Conservation (phyloP, 2,329 filamentous ascomycete genomes). For the Scleromitrula shiraiana region DNA sequence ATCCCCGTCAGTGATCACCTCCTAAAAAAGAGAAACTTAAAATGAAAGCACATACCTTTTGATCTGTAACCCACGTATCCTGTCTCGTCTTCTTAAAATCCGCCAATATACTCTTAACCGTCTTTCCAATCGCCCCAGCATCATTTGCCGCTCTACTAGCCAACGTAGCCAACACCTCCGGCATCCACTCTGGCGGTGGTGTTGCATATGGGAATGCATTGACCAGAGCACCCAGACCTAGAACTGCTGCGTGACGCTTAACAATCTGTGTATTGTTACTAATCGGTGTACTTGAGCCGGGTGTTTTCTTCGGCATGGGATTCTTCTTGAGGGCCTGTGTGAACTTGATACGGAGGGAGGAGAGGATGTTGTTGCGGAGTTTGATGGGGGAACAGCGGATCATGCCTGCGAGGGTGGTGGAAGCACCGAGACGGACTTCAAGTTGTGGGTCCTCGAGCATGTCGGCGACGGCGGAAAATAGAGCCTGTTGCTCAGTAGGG, state of each 20-base stretch:
- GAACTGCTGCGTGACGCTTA: constrained; percentile 77
- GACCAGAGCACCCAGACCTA: constrained; percentile 83
- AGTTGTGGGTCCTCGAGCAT: constrained; percentile 91
- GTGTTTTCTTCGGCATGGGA: constrained; percentile 70
- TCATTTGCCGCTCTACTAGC: constrained; percentile 82
- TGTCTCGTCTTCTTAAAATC: constrained; percentile 99
- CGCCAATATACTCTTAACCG: constrained; percentile 85
- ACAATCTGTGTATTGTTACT: constrained; percentile 72
- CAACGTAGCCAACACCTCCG: constrained; percentile 78
- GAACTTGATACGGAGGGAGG: constrained; percentile 70
- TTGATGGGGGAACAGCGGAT: constrained; percentile 83
- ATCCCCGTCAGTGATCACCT: no score
- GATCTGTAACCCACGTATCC: constrained; percentile 96
- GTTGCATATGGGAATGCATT: constrained; percentile 95
- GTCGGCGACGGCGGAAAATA: constrained; percentile 88
- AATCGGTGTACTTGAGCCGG: constrained; percentile 60
- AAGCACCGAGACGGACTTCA: constrained; percentile 89
- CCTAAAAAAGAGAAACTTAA: no score
- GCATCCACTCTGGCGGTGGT: constrained; percentile 89
- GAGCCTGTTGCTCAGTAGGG: constrained; percentile 61
- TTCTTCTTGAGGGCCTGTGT: constrained; percentile 70
- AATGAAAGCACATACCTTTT: constrained; percentile 64
- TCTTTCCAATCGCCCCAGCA: constrained; percentile 86
- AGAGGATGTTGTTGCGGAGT: constrained; percentile 72
- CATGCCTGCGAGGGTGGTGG: constrained; percentile 91